Conservation (phyloP, 2,329 filamentous ascomycete species). For the Fusarium bactridioides region DNA sequence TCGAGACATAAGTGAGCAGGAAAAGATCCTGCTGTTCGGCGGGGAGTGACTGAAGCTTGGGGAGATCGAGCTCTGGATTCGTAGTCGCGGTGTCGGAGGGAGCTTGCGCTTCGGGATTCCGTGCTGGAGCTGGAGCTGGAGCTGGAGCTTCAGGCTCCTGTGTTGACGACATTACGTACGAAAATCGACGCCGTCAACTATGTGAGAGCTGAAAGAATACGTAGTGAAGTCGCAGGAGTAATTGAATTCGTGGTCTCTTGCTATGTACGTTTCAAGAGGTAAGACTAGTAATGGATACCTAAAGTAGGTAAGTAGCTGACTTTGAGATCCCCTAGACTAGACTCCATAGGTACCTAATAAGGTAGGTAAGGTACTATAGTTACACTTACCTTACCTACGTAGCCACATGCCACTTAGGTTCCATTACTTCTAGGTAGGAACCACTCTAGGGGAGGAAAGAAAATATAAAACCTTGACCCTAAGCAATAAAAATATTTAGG, state of each 20-base stretch:
- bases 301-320: conserved; percentile 2
- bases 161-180: conserved; percentile 48
- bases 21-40: conserved; percentile 96
- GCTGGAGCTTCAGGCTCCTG: conserved; percentile 48
- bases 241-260: conserved; percentile 17
- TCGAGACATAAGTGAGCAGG: conserved; percentile 86
- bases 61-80: conserved; percentile 84
- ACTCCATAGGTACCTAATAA: background rate
- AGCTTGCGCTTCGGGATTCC: conserved; percentile 43
- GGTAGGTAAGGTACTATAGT: background rate
- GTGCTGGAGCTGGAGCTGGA: conserved; percentile 46
- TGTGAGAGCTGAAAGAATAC: conserved; percentile 7
- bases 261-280: conserved; percentile 18
- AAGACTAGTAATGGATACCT: conserved; percentile 10
- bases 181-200: conserved; percentile 31
- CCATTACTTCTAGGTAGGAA: conserved; percentile 19
- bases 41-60: conserved; percentile 87
- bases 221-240: conserved; percentile 8
- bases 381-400: background rate
- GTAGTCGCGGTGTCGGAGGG: conserved; percentile 52
- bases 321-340: conserved; percentile 30
- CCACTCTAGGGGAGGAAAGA: background rate
- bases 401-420: conserved; percentile 35
- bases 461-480: too few relatives aligned
- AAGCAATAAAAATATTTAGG: too few relatives aligned